A percentile compares a stretch with the other conserved stretches of the same genome.
These are phyloP conservation scores for Lyophyllum shimeji DNA, from an alignment of 768 basidiomycete genomes.

Conservation along the genomic window DNA sequence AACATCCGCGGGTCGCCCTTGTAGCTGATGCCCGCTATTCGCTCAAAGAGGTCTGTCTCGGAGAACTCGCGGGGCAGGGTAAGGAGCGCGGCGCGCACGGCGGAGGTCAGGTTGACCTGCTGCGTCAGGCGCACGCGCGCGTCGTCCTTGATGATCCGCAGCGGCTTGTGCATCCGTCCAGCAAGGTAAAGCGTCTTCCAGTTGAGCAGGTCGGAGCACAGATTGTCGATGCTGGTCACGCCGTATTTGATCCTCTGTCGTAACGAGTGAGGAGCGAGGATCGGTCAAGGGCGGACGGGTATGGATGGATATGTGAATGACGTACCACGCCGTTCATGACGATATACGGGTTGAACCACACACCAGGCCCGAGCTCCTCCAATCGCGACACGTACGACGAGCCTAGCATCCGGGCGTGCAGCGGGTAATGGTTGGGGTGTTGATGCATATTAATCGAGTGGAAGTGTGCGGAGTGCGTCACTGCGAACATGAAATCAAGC, in stretches of 20 bases:
- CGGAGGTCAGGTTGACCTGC: constrained; percentile 91
- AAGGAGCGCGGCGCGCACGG: constrained; percentile 86
- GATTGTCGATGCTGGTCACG: constrained; percentile 85
- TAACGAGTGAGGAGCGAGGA: no score
- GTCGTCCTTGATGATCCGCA: constrained; percentile 90
- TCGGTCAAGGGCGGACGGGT: background rate
- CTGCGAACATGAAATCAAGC: constrained; percentile 97
- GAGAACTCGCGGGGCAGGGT: constrained; percentile 81
- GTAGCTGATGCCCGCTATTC: constrained; percentile 86
- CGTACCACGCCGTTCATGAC: constrained; percentile 79
- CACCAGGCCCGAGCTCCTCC: constrained; percentile 76
- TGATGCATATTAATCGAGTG: constrained; percentile 96
- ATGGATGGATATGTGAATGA: constrained; percentile 6
- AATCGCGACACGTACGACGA: constrained; percentile 77
- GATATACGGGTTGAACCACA: constrained; percentile 96
- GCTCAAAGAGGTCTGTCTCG: constrained; percentile 79
- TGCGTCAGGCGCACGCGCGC: constrained; percentile 89
- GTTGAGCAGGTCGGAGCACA: constrained; percentile 87
- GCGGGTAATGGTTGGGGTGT: constrained; percentile 87
- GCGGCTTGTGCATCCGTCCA: constrained; percentile 96
- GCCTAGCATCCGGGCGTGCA: constrained; percentile 84
- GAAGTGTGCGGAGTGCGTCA: constrained; percentile 90
- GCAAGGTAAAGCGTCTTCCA: constrained; percentile 94
- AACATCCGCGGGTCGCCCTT: constrained; percentile 92
- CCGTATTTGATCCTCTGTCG: constrained; percentile 93